phyloP scores from a whole-genome alignment of 2,329 filamentous ascomycete genomes.

The Xylaria sp. region DNA sequence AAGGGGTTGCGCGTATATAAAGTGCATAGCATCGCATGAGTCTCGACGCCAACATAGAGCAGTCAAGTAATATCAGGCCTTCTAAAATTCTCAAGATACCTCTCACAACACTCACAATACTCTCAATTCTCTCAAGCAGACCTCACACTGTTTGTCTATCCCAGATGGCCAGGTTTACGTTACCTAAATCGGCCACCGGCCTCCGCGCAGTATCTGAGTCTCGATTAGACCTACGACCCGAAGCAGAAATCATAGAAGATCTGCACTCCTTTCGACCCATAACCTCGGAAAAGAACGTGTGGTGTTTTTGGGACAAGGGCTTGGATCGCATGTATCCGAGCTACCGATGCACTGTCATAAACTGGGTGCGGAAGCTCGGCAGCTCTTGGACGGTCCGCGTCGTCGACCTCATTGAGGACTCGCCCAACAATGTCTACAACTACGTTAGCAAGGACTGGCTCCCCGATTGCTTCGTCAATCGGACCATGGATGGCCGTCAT shows the following conservation, averaged over 20 bases:
- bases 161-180: conserved; percentile 36
- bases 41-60: background rate
- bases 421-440: conserved; percentile 51
- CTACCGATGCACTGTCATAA: conserved; percentile 53
- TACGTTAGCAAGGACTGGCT: conserved; percentile 50
- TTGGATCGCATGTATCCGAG: conserved; percentile 52
- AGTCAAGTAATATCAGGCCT: background rate
- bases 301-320: conserved; percentile 59
- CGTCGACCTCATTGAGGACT: conserved; percentile 52
- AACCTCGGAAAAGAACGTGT: conserved; percentile 57
- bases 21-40: conserved; percentile 1
- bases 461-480: conserved; percentile 53
- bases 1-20: background rate
- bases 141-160: background rate
- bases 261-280: conserved; percentile 49
- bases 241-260: conserved; percentile 46
- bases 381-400: conserved; percentile 56
- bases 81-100: background rate
- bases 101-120: background rate
- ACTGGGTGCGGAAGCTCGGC: conserved; percentile 57
- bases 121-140: conserved; percentile 2
- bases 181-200: conserved; percentile 42
- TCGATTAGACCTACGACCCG: conserved; percentile 47
- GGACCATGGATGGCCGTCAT: conserved; percentile 55
- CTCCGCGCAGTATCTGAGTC: conserved; percentile 41